Conservation (phyloP, 768 basidiomycete genomes). For the Termitomyces sp. region DNA sequence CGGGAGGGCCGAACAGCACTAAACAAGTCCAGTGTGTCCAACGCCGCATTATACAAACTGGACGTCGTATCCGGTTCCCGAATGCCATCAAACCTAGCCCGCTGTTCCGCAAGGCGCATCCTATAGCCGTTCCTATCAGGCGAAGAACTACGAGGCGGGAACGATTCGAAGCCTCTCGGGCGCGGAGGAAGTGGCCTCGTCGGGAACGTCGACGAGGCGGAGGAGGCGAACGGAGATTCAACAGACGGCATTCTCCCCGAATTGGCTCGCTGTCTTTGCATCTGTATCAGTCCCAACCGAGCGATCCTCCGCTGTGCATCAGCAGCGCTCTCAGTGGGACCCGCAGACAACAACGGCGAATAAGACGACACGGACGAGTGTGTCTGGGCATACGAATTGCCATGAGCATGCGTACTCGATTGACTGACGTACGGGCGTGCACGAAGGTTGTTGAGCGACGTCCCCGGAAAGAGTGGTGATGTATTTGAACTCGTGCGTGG, state of each 20-base stretch:
- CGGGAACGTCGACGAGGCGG: not conserved
- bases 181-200: not conserved
- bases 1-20: not conserved
- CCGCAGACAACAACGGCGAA: slow-evolving; percentile 23
- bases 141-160: not conserved
- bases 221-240: not conserved
- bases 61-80: not conserved
- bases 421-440: slow-evolving; percentile 9
- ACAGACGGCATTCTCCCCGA: not conserved
- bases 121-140: not conserved
- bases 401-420: not conserved
- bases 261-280: slow-evolving; percentile 2
- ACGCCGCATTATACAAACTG: not conserved
- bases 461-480: not conserved
- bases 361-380: slow-evolving; percentile 16
- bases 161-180: not conserved
- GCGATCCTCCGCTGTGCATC: slow-evolving; percentile 34
- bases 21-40: not conserved
- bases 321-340: slow-evolving; percentile 35
- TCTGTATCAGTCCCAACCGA: slow-evolving; percentile 26
- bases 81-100: not conserved
- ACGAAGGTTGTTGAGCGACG: not conserved
- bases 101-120: slow-evolving; percentile 5
- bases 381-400: slow-evolving; percentile 17
- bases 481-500: not conserved